Conservation (phyloP, 1,284 basidiomycete genomes). For the Tilletia caries region DNA sequence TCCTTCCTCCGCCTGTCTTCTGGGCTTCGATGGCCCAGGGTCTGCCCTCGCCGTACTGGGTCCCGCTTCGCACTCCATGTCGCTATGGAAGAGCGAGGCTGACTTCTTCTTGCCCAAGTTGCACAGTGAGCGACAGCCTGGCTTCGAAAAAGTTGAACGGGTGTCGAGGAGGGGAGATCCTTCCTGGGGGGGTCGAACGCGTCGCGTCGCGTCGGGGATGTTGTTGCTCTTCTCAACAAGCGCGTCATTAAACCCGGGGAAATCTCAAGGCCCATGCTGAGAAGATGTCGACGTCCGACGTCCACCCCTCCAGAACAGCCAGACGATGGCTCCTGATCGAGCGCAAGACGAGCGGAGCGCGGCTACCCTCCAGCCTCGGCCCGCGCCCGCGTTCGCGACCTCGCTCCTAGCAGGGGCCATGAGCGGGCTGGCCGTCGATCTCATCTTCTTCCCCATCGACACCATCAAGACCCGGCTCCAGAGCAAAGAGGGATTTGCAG, state of each 20-base stretch:
- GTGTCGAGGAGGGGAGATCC: too few relatives aligned
- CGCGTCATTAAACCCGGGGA: not conserved
- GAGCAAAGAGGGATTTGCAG: constrained; percentile 77
- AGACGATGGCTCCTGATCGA: not conserved
- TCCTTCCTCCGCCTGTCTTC: not conserved
- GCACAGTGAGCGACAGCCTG: too few relatives aligned
- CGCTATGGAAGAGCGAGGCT: too few relatives aligned
- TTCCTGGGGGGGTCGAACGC: too few relatives aligned
- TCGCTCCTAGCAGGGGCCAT: constrained; percentile 43
- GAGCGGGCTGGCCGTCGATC: constrained; percentile 61
- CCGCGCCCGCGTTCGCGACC: constrained; percentile 16
- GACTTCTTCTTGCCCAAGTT: too few relatives aligned
- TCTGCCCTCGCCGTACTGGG: not conserved
- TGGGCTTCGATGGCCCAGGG: too few relatives aligned
- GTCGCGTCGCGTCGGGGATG: not conserved
- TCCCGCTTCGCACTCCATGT: not conserved
- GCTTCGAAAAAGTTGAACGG: too few relatives aligned
- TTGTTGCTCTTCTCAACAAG: not conserved
- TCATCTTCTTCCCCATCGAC: constrained; percentile 94
- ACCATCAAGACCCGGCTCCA: constrained; percentile 94
- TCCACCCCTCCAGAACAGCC: too few relatives aligned
- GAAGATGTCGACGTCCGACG: too few relatives aligned
- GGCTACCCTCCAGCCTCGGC: not conserved
- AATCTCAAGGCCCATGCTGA: not conserved
- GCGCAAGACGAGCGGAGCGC: not conserved